These are phyloP conservation scores for Amniculicola lignicola DNA, from an alignment of 495 filamentous ascomycete species.

Conservation along the genomic window DNA sequence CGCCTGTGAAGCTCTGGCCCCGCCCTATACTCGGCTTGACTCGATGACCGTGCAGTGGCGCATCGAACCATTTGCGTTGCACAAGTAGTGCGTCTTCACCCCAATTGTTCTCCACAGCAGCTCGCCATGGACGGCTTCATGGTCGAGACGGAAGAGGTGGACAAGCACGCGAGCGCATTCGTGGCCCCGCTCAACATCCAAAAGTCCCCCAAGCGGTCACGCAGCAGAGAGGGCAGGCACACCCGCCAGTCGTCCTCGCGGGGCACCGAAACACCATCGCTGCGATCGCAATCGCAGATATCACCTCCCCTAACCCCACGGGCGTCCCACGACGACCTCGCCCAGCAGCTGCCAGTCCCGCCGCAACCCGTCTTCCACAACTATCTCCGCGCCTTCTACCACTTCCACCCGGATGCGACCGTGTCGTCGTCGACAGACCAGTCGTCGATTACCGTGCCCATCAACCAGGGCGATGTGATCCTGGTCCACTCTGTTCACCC, in stretches of 20 bases:
- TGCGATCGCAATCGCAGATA: slow-evolving; percentile 31
- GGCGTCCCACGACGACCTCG: slow-evolving; percentile 28
- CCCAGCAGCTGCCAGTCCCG: neutral
- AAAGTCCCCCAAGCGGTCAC: slow-evolving; percentile 34
- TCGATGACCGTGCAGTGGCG: slow-evolving; percentile 26
- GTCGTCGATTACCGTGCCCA: slow-evolving; percentile 66
- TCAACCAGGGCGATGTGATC: slow-evolving; percentile 88
- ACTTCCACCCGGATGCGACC: slow-evolving; percentile 75
- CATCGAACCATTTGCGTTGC: slow-evolving; percentile 7
- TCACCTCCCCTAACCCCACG: slow-evolving; percentile 38
- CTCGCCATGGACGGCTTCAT: slow-evolving; percentile 27
- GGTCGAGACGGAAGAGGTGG: slow-evolving; percentile 20
- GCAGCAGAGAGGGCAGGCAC: slow-evolving; percentile 22
- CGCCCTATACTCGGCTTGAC: too few species aligned
- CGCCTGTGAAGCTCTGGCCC: too few species aligned
- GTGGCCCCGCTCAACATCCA: slow-evolving; percentile 36
- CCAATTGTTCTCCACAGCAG: neutral
- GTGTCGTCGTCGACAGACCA: slow-evolving; percentile 64
- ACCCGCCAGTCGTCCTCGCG: slow-evolving; percentile 32
- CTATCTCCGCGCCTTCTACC: slow-evolving; percentile 93
- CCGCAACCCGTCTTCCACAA: slow-evolving; percentile 74
- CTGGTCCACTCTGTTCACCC: slow-evolving; percentile 95
- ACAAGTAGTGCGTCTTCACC: slow-evolving; percentile 14
- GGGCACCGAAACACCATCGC: slow-evolving; percentile 13
- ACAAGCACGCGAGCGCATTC: slow-evolving; percentile 33